Evolutionary conservation across 2,329 filamentous ascomycete genomes (phyloP).

Genomic region (Pestalotiopsis sp.): DNA sequence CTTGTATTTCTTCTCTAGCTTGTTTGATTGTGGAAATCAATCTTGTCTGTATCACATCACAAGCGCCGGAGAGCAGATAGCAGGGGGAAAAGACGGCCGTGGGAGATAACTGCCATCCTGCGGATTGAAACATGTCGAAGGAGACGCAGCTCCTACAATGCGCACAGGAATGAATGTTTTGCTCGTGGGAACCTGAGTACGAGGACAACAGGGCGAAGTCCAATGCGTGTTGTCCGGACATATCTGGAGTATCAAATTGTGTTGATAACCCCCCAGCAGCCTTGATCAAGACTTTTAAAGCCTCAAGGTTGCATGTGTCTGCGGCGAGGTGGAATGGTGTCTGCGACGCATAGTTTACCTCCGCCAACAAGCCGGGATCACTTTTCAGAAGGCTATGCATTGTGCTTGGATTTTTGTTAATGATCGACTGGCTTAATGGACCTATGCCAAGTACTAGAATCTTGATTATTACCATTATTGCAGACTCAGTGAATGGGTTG

Average conservation of each 20-base stretch:
- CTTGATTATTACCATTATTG: background rate
- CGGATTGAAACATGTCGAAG: background rate
- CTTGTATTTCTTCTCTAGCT: background rate
- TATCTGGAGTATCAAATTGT: background rate
- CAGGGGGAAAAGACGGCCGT: background rate
- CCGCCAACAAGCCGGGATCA: background rate
- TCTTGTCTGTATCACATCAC: background rate
- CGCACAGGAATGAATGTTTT: too few relatives aligned
- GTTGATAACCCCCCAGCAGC: background rate
- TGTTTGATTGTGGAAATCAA: background rate
- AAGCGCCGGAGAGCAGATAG: background rate
- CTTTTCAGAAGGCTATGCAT: background rate
- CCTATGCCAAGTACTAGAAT: background rate
- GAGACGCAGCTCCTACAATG: too few relatives aligned
- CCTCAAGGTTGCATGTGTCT: background rate
- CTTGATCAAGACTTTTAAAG: background rate
- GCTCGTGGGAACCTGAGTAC: too few relatives aligned
- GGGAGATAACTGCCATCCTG: background rate
- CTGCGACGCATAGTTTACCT: background rate
- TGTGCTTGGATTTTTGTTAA: background rate
- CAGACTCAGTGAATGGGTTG: background rate
- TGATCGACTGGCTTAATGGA: background rate
- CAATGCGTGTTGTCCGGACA: background rate
- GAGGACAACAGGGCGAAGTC: too few relatives aligned
- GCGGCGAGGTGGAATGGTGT: conserved; percentile 2